Conservation (phyloP, 2,329 filamentous ascomycete genomes). For the Penicillium sp. region DNA sequence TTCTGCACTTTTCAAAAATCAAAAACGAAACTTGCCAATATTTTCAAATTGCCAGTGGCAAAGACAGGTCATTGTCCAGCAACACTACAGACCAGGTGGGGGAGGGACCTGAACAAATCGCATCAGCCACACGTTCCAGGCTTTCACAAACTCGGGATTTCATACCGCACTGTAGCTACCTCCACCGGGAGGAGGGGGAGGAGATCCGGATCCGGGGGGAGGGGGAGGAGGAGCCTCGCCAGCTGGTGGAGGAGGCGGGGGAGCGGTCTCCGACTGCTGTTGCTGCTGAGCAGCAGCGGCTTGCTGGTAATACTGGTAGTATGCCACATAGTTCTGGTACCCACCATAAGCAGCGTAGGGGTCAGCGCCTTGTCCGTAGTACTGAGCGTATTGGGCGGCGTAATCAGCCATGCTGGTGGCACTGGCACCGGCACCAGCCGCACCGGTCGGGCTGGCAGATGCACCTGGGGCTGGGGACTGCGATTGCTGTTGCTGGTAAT, state of each 20-base stretch:
- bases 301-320: constrained; percentile 71
- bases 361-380: constrained; percentile 69
- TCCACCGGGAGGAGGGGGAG: constrained; percentile 55
- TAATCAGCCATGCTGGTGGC: constrained; percentile 61
- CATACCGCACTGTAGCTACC: constrained; percentile 64
- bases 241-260: constrained; percentile 58
- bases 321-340: constrained; percentile 68
- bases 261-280: constrained; percentile 49
- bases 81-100: constrained; percentile 49
- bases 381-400: constrained; percentile 78
- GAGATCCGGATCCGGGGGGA: constrained; percentile 53
- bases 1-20: constrained; percentile 10
- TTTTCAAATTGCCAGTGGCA: background rate
- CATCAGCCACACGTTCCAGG: background rate
- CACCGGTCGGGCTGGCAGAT: constrained; percentile 47
- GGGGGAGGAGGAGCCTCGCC: constrained; percentile 53
- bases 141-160: background rate
- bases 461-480: constrained; percentile 47
- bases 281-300: constrained; percentile 49
- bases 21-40: constrained; percentile 6
- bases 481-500: constrained; percentile 19
- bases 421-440: constrained; percentile 28
- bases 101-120: constrained; percentile 47
- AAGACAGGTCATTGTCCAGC: background rate
- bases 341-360: constrained; percentile 91